phyloP scores from a whole-genome alignment of 2,329 filamentous ascomycete species.

The Claviceps spartinae region DNA sequence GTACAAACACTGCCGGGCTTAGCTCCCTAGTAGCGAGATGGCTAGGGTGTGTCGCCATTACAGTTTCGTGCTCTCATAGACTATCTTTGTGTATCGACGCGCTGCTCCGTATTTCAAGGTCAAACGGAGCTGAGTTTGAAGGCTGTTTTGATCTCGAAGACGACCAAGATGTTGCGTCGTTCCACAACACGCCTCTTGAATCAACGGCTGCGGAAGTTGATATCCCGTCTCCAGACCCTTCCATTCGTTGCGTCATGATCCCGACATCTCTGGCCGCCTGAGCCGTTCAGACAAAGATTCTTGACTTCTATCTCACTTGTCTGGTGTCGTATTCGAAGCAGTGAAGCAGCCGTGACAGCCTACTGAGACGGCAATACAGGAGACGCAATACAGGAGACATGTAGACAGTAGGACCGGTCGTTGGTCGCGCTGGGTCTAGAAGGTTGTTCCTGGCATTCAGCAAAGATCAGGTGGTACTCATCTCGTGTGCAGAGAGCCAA shows the following conservation, averaged over 20 bases:
- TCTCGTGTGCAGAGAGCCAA: constrained; percentile 2
- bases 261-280: neutral
- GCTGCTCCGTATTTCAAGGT: neutral
- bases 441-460: constrained; percentile 1
- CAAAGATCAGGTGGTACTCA: constrained; percentile 4
- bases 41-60: neutral
- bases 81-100: neutral
- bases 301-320: neutral
- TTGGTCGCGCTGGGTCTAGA: neutral
- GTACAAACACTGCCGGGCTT: neutral
- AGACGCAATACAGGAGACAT: neutral
- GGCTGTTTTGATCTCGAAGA: neutral
- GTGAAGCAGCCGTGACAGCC: neutral
- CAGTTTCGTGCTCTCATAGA: neutral
- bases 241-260: neutral
- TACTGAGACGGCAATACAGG: neutral
- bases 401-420: neutral
- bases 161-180: neutral
- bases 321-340: too few relatives aligned
- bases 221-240: too few relatives aligned
- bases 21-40: constrained; percentile 2
- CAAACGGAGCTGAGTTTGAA: neutral
- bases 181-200: neutral
- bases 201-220: neutral
- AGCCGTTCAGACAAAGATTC: neutral